Evolutionary conservation across 2,329 filamentous ascomycete genomes (phyloP).

Genomic region (Myriosclerotinia duriaeana): DNA sequence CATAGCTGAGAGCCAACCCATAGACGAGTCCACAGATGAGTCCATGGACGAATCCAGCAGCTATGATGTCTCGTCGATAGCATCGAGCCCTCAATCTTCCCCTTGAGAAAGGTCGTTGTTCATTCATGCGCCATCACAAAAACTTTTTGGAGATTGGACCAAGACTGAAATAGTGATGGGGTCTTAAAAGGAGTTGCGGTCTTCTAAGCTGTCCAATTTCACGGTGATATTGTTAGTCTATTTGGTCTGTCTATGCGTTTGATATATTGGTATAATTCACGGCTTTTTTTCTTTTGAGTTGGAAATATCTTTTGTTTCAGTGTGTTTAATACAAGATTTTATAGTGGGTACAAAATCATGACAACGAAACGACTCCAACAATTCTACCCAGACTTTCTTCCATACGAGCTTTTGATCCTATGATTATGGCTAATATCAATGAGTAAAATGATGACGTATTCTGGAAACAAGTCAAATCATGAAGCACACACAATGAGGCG

Average conservation of each 20-base stretch:
- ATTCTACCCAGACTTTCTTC: neutral
- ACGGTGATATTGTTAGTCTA: neutral
- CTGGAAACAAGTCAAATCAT: neutral
- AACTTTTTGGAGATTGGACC: neutral
- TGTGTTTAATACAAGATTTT: neutral
- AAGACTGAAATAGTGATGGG: too few species aligned
- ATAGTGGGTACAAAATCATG: neutral
- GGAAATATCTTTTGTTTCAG: neutral
- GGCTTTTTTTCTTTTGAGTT: neutral
- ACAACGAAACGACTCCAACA: neutral
- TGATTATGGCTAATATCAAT: neutral
- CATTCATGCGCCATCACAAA: neutral
- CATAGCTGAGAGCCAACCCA: neutral
- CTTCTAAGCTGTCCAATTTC: neutral
- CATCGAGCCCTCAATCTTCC: neutral
- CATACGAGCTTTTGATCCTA: neutral
- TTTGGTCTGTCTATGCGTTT: neutral
- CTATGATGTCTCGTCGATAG: constrained; percentile 9
- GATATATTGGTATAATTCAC: constrained; percentile 3
- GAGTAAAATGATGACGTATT: neutral
- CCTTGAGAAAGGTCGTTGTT: neutral
- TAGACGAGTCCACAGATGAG: neutral
- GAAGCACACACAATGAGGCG: neutral
- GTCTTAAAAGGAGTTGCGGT: neutral
- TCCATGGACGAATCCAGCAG: constrained; percentile 10